Conservation (phyloP, 108 stramenopile species). For the Cyclotella kingstonii region DNA sequence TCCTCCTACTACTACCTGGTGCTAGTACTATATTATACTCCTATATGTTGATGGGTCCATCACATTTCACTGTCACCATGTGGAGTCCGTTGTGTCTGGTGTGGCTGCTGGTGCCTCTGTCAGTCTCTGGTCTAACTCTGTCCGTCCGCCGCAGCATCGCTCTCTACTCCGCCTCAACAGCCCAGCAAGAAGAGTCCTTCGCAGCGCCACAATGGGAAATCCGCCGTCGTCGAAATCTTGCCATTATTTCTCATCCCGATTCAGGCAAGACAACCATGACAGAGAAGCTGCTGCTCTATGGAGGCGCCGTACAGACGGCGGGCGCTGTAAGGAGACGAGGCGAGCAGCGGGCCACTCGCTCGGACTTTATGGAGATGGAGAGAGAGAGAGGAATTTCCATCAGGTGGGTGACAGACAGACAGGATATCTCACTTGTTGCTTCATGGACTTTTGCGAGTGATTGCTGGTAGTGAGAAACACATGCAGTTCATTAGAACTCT, state of each 20-base stretch:
- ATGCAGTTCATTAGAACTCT: too few relatives aligned
- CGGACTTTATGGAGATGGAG: slow-evolving; percentile 97
- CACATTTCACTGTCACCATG: too few relatives aligned
- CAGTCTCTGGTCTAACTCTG: not conserved
- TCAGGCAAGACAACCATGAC: slow-evolving; percentile 97
- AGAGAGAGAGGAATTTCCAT: slow-evolving; percentile 93
- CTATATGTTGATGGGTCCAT: too few relatives aligned
- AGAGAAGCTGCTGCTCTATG: slow-evolving; percentile 90
- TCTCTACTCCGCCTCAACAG: not conserved
- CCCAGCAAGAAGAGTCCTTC: not conserved
- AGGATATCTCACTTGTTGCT: too few relatives aligned
- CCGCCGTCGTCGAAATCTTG: slow-evolving; percentile 86
- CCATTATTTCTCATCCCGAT: slow-evolving; percentile 97
- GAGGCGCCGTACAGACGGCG: slow-evolving; percentile 92
- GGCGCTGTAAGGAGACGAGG: slow-evolving; percentile 93
- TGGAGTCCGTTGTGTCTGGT: too few relatives aligned
- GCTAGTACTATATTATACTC: too few relatives aligned
- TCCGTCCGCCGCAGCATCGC: not conserved
- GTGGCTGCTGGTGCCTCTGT: too few relatives aligned
- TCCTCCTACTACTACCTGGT: too few relatives aligned
- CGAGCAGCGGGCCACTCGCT: slow-evolving; percentile 76
- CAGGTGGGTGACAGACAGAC: slow-evolving; percentile 46
- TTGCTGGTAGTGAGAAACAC: too few relatives aligned
- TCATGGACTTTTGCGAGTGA: too few relatives aligned
- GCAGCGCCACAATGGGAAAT: slow-evolving; percentile 71